phyloP scores from a whole-genome alignment of 2,329 filamentous ascomycete genomes.

The Phaeosphaeria sp. region DNA sequence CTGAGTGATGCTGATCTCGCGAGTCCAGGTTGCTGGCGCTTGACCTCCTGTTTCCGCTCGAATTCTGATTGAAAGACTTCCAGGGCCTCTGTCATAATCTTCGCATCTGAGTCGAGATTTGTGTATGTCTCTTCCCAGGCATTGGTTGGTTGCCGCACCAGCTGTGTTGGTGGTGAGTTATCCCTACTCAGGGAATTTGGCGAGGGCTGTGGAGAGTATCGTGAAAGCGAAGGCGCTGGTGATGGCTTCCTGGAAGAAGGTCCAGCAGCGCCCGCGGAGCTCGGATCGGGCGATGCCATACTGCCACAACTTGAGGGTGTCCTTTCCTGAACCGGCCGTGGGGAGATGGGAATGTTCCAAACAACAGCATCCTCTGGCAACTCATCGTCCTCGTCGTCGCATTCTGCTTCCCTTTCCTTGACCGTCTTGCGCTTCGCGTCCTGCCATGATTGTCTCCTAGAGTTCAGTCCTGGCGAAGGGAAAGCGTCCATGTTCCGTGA shows the following conservation, averaged over 20 bases:
- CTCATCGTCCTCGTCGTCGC: slow-evolving; percentile 75
- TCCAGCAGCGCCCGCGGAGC: slow-evolving; percentile 15
- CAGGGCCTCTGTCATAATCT: slow-evolving; percentile 77
- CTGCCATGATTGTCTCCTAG: slow-evolving; percentile 67
- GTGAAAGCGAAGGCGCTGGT: slow-evolving; percentile 29
- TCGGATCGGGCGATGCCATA: slow-evolving; percentile 33
- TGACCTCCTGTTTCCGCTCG: slow-evolving; percentile 58
- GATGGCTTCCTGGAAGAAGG: slow-evolving; percentile 33
- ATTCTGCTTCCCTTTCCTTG: slow-evolving; percentile 76
- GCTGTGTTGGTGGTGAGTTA: slow-evolving; percentile 24
- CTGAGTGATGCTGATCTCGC: slow-evolving; percentile 40
- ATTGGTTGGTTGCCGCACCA: slow-evolving; percentile 64
- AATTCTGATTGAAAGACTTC: slow-evolving; percentile 77
- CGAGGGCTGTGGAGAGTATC: slow-evolving; percentile 25
- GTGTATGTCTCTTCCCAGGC: slow-evolving; percentile 77
- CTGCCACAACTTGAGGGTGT: slow-evolving; percentile 41
- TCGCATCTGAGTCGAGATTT: slow-evolving; percentile 74
- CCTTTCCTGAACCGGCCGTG: slow-evolving; percentile 52
- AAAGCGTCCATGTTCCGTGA: slow-evolving; percentile 41
- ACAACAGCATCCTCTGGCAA: slow-evolving; percentile 80
- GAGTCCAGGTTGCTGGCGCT: slow-evolving; percentile 55
- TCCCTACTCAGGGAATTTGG: slow-evolving; percentile 25
- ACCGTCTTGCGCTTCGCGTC: slow-evolving; percentile 69
- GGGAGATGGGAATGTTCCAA: slow-evolving; percentile 83
- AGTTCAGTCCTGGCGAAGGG: slow-evolving; percentile 39